Evolutionary conservation across 352 stramenopile species (phyloP), one percentile per base, ranked within the genome.

Genomic region (Pythium sp.): DNA sequence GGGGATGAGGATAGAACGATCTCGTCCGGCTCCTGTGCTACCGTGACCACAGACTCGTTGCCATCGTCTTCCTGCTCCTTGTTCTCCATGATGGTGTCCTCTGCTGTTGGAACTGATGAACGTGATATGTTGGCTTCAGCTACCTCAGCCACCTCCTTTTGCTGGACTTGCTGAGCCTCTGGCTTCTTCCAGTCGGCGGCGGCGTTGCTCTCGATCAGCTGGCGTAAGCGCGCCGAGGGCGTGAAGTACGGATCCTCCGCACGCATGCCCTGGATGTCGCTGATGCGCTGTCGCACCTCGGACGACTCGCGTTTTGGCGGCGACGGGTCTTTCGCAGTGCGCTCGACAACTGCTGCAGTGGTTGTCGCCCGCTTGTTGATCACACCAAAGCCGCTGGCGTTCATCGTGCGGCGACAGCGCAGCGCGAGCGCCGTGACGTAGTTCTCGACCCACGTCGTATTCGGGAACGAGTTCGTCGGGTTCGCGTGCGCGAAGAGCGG

Each of bases 371-470:
- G 43, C 75, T 81, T 46, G 28, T n/a, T 62, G 20, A 56, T 6
- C 3, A 41, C 43, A 2, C 56, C 56, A 20, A 62, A 49, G 30
- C 56, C 41, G n/a, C 59, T 65, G 26, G 59, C 26, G 6, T 67
- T 58, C 58, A 88, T 56, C 14, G 84, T 30, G 46, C 79, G 76
- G 6, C 70, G 73, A 26, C 76, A 81, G 22, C 72, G 66, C 9
- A 79, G 41, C 46, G 74, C 71, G 26, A 91, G 73, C 22, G 72
- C 65, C 2, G 72, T 77, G 28, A 92, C 76, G 64, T 93, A 82
- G 63, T 91, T 94, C 65, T 96, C 89, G 49, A 90, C 84, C 89
- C 89, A 96, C 54, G 72, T 87, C 2, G 70, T 71, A 47, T 73
- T 81, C 8, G 89, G 89, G 65, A 91, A 93, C 3, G 56, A 34